phyloP scores from a whole-genome alignment of 139 green algal species.

The Desmodesmus armatus region DNA sequence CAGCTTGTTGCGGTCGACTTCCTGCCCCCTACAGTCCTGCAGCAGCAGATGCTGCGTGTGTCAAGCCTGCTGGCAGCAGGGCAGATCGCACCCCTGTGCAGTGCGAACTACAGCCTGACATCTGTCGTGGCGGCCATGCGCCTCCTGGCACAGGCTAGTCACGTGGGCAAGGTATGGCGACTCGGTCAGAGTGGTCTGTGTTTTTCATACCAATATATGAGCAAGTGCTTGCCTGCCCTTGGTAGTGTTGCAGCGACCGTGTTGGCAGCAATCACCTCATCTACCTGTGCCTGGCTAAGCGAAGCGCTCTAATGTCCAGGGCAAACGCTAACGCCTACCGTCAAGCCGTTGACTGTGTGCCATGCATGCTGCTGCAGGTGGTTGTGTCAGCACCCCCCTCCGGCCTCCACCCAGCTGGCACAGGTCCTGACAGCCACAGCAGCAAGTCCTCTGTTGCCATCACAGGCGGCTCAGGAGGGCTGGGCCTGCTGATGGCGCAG shows the following conservation, averaged over 20 bases:
- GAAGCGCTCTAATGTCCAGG: too few species aligned
- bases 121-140: conserved; percentile 64
- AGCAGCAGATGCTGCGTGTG: conserved; percentile 50
- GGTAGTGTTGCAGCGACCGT: too few species aligned
- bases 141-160: conserved; percentile 67
- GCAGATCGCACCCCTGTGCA: conserved; percentile 51
- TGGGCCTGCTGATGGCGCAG: conserved; percentile 67
- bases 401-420: neutral
- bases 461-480: conserved; percentile 62
- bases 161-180: conserved; percentile 77
- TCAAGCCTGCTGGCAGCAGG: conserved; percentile 44
- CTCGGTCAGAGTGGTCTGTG: too few species aligned
- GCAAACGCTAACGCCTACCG: too few species aligned
- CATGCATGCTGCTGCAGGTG: conserved; percentile 6
- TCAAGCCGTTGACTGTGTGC: too few species aligned
- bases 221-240: too few species aligned
- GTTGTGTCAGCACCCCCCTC: conserved; percentile 35
- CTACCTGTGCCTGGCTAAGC: too few species aligned
- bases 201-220: too few species aligned
- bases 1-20: conserved; percentile 90
- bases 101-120: conserved; percentile 54
- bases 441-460: conserved; percentile 39
- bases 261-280: too few species aligned
- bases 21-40: conserved; percentile 70
- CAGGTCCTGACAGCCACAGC: conserved; percentile 7